These are phyloP conservation scores for Aspergillus niger DNA, from an alignment of 2,329 filamentous ascomycete species.

Conservation along the genomic window DNA sequence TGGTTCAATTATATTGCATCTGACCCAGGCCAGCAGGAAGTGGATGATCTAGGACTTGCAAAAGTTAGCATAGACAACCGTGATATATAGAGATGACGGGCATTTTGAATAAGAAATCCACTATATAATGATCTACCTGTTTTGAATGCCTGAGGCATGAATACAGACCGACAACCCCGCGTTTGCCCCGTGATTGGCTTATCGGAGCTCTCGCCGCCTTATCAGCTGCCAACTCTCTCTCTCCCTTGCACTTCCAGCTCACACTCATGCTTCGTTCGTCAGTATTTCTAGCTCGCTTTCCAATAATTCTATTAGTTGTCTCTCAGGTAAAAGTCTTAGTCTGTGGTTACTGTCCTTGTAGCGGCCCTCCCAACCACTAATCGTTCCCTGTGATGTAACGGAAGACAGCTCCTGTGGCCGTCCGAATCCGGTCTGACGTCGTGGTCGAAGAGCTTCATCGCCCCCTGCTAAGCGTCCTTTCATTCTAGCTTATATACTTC, in stretches of 20 bases:
- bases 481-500: background rate
- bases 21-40: conserved; percentile 5
- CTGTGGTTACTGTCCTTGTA: background rate
- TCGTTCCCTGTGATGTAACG: background rate
- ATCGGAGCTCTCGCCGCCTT: conserved; percentile 2
- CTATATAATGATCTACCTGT: background rate
- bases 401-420: background rate
- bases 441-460: background rate
- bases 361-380: background rate
- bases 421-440: background rate
- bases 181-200: background rate
- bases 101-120: background rate
- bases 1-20: conserved; percentile 72
- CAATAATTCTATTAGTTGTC: background rate
- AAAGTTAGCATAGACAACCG: conserved; percentile 3
- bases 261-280: background rate
- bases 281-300: background rate
- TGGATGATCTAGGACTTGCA: conserved; percentile 6
- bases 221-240: background rate
- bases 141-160: background rate
- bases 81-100: background rate
- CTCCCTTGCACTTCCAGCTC: background rate
- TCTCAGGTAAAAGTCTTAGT: no score
- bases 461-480: background rate
- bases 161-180: background rate